Percentiles rank a stretch among this genome's conserved stretches.
phyloP scores from a whole-genome alignment of 1,139 yeast genomes.

The Yamadazyma triangularis region DNA sequence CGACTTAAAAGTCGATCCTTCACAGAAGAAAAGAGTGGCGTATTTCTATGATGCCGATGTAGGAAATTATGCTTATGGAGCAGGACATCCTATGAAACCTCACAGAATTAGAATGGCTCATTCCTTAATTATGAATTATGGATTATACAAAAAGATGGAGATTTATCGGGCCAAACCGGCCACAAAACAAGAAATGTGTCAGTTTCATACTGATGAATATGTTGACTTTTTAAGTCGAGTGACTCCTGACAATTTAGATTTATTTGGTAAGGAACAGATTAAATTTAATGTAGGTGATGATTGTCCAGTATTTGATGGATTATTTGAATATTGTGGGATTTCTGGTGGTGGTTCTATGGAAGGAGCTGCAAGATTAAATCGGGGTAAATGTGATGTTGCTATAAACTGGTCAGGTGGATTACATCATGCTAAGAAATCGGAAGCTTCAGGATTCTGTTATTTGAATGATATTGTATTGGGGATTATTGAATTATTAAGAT shows the following conservation, averaged over 20 bases:
- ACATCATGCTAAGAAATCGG: slow-evolving; percentile 93
- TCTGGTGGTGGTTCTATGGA: slow-evolving; percentile 93
- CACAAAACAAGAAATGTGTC: slow-evolving; percentile 97
- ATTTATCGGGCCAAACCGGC: slow-evolving; percentile 97
- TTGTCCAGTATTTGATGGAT: slow-evolving; percentile 95
- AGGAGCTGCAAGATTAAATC: slow-evolving; percentile 79
- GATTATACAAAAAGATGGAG: slow-evolving; percentile 94
- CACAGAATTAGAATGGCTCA: slow-evolving; percentile 99
- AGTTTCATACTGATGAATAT: slow-evolving; percentile 96
- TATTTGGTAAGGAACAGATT: slow-evolving; percentile 87
- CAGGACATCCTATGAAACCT: slow-evolving; percentile 99
- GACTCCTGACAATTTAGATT: slow-evolving; percentile 89
- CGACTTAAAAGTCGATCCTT: slow-evolving; percentile 39
- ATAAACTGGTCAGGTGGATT: slow-evolving; percentile 97
- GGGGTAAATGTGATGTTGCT: slow-evolving; percentile 90
- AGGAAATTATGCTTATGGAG: slow-evolving; percentile 96
- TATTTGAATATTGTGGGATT: slow-evolving; percentile 80
- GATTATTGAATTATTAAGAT: slow-evolving; percentile 73
- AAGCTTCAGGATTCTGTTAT: slow-evolving; percentile 94
- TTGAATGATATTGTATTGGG: slow-evolving; percentile 92
- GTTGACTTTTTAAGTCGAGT: slow-evolving; percentile 91
- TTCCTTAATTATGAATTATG: slow-evolving; percentile 94
- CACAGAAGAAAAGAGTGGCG: slow-evolving; percentile 41
- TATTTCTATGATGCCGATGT: slow-evolving; percentile 69
- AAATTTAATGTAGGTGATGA: slow-evolving; percentile 97